Evolutionary conservation across 2,329 filamentous ascomycete species (phyloP), one percentile per base, ranked within the genome.

Genomic region (Beauveria medogensis): DNA sequence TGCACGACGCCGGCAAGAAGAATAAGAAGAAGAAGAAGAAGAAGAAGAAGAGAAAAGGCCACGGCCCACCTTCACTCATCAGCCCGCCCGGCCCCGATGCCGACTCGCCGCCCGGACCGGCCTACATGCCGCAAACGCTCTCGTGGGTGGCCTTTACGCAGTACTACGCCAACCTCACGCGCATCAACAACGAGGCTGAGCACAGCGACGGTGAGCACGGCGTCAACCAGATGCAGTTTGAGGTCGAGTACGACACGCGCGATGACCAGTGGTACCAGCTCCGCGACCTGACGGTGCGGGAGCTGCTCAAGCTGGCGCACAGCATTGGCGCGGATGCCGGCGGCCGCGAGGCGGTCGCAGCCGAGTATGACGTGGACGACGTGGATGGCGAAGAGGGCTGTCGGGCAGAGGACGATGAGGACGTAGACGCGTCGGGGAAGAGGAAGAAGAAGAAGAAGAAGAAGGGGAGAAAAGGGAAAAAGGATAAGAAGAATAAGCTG

Each of bases 101-200:
- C 67, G 82, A 82, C 2, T 75, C 88, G 8, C 84, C 85, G 6
- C 93, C 93, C 0, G 94, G 94, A 0, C 94, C 94, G 0, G 94
- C 91, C 8, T 97, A 99, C 74, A 91, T 87, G 22, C 86, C 89
- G 8, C 94, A 99, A 71, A 79, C 90, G 0, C 78, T 97, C 43
- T 90, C 91, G 0, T 79, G 92, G 64, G 80, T 88, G 3, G 86
- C 90, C 5, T 97, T 91, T 73, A 91, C 86, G 4, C 94, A 99
- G 69, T 97, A 95, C 73, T 97, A 86, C 73, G 92, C 93, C 63
- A 99, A 99, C 72, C 77, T 99, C n/a, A 97, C 93, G 0, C 77
- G 84, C 62, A 87, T 96, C 74, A 95, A 97, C 75, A 90, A 92
- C 67, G 84, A 66, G 20, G 69, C 72, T 10, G 72, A 71, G 7